These are phyloP conservation scores for Citrullus amarus DNA, from an alignment of 306 rosid genomes.

Conservation along the genomic window DNA sequence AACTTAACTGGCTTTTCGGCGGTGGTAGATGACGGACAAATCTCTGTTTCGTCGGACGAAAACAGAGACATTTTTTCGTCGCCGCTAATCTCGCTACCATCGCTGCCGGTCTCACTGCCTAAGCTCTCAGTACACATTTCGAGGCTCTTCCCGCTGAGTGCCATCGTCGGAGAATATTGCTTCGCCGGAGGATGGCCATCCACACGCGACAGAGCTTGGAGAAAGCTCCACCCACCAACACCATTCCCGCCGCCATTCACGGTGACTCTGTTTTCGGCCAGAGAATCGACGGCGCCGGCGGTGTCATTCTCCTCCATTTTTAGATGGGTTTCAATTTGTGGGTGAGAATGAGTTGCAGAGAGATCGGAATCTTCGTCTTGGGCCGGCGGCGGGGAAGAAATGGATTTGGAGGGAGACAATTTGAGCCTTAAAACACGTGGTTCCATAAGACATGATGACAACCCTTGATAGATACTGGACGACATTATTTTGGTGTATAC, in stretches of 20 bases:
- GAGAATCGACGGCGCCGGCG: not conserved
- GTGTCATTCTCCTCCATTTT: not conserved
- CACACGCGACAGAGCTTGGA: conserved; percentile 11
- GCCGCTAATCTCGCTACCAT: conserved; percentile 14
- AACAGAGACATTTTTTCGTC: conserved; percentile 12
- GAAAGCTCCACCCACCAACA: conserved; percentile 4
- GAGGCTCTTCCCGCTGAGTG: conserved; percentile 49
- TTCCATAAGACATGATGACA: not conserved
- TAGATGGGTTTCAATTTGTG: not conserved
- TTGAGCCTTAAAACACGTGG: conserved; percentile 12
- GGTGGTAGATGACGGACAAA: not conserved
- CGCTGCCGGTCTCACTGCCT: conserved; percentile 71
- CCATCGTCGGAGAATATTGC: conserved; percentile 18
- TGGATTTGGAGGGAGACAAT: not conserved
- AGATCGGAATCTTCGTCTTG: not conserved
- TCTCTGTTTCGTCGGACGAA: conserved; percentile 7
- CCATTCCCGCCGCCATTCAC: not conserved
- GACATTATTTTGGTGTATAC: conserved; percentile 3
- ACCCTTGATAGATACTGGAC: conserved; percentile 5
- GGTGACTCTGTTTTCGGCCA: not conserved
- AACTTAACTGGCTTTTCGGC: not conserved
- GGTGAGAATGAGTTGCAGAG: not conserved
- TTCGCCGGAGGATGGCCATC: conserved; percentile 46
- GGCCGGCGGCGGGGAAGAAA: not conserved
- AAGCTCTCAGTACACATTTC: conserved; percentile 71